Percentiles rank a stretch among this genome's conserved stretches.
These are phyloP conservation scores for Cylindrodendrum hubeiense DNA, from an alignment of 2,329 filamentous ascomycete species.

Conservation along the genomic window DNA sequence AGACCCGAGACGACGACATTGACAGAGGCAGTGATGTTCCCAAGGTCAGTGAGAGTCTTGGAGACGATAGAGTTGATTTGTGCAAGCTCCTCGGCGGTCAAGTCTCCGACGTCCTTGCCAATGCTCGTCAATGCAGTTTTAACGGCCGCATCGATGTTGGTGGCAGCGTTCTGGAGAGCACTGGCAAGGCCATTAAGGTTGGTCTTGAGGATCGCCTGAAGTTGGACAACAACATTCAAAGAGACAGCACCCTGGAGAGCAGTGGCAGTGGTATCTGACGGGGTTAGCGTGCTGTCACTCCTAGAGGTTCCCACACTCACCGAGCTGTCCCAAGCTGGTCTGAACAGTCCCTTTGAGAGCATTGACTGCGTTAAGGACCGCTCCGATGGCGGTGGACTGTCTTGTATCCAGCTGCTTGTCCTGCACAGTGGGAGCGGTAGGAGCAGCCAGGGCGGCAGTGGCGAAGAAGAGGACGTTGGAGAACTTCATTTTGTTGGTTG, in stretches of 20 bases:
- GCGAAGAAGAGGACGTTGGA: constrained; percentile 22
- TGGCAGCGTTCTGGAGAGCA: background rate
- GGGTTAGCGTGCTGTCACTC: background rate
- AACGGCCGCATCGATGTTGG: background rate
- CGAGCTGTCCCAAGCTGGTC: too few species aligned
- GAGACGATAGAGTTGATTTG: background rate
- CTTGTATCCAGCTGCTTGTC: background rate
- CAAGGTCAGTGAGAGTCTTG: background rate
- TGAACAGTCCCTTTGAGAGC: too few species aligned
- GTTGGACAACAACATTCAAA: background rate
- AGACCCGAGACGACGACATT: background rate
- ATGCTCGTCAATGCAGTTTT: background rate
- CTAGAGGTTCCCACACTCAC: background rate
- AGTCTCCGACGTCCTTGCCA: background rate
- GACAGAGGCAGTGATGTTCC: background rate
- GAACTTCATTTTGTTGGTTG: constrained; percentile 16
- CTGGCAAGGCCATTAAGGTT: background rate
- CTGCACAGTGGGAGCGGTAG: background rate
- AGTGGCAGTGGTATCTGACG: background rate
- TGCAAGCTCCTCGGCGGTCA: background rate
- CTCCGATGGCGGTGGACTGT: background rate
- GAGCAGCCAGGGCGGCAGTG: constrained; percentile 4
- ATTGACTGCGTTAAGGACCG: background rate
- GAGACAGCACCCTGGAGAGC: background rate
- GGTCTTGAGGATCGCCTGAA: background rate